Percentiles rank a stretch among this genome's conserved stretches.
Conservation (phyloP, 148 eudicot species). For the Silene uniflora region DNA sequence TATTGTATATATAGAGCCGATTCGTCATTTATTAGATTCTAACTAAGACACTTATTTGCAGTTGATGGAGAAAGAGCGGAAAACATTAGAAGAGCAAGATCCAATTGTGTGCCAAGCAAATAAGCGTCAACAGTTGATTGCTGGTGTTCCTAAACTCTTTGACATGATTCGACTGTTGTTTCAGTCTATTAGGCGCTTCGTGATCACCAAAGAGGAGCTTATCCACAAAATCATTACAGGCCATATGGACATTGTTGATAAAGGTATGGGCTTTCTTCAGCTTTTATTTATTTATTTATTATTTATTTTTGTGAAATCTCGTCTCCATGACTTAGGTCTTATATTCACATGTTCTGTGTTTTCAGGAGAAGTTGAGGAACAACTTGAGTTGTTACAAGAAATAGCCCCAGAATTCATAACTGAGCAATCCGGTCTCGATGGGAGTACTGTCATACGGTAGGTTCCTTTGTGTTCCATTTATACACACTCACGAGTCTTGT, state of each 20-base stretch:
- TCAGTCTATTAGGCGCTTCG: constrained; percentile 63
- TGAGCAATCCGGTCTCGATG: constrained; percentile 50
- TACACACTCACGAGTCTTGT: not conserved
- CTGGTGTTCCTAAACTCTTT: constrained; percentile 65
- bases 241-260: constrained; percentile 54
- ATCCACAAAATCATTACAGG: constrained; percentile 49
- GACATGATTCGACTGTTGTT: constrained; percentile 62
- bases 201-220: constrained; percentile 75
- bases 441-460: constrained; percentile 66
- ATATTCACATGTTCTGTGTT: not conserved
- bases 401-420: constrained; percentile 69
- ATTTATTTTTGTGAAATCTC: no score
- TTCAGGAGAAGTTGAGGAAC: constrained; percentile 82
- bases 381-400: constrained; percentile 64
- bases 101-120: constrained; percentile 69
- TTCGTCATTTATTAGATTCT: not conserved
- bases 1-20: no score
- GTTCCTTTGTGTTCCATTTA: not conserved
- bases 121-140: constrained; percentile 52
- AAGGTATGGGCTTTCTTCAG: constrained; percentile 42
- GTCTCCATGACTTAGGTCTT: not conserved
- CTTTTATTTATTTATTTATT: not conserved
- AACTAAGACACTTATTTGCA: constrained; percentile 25
- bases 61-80: constrained; percentile 69
- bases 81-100: constrained; percentile 47